A percentile compares a stretch with the other conserved stretches of the same genome.
phyloP scores from a whole-genome alignment of 1,139 yeast species.

The Taiozyma sp. region DNA sequence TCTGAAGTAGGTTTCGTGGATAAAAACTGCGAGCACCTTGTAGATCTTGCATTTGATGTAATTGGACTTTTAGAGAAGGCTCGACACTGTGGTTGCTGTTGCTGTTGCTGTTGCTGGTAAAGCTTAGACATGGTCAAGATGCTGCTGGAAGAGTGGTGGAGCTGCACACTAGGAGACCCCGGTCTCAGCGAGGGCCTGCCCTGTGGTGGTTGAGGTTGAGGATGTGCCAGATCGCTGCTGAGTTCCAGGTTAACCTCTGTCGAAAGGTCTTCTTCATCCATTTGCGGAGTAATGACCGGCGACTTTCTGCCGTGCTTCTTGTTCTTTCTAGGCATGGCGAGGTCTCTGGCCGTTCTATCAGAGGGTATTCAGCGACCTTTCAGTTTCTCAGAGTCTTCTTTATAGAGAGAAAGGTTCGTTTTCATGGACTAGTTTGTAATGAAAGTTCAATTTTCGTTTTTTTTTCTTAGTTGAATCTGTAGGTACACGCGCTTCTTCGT shows the following conservation, averaged over 20 bases:
- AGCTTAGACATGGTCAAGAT: conserved; percentile 21
- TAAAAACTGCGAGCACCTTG: background rate
- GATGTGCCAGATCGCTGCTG: background rate
- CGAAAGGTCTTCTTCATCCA: background rate
- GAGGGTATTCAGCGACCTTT: too few species aligned
- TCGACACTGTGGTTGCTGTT: conserved; percentile 8
- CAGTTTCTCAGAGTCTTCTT: background rate
- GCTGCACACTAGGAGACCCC: background rate
- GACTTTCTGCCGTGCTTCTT: background rate
- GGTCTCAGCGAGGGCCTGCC: background rate
- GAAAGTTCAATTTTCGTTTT: background rate
- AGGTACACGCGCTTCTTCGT: background rate
- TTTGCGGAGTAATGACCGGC: background rate
- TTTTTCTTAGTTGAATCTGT: background rate
- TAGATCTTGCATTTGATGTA: conserved; percentile 4
- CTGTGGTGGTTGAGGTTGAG: background rate
- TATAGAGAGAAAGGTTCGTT: too few species aligned
- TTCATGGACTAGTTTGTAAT: too few species aligned
- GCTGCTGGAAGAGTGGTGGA: conserved; percentile 16
- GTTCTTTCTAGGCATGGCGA: background rate
- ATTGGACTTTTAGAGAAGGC: background rate
- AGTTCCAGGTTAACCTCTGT: background rate
- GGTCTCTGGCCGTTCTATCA: background rate
- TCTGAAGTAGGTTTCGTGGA: conserved; percentile 1
- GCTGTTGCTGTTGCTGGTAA: conserved; percentile 16